Evolutionary conservation across 306 rosid genomes (phyloP), one percentile per base, ranked within the genome.

Genomic region (Rubus idaeus): DNA sequence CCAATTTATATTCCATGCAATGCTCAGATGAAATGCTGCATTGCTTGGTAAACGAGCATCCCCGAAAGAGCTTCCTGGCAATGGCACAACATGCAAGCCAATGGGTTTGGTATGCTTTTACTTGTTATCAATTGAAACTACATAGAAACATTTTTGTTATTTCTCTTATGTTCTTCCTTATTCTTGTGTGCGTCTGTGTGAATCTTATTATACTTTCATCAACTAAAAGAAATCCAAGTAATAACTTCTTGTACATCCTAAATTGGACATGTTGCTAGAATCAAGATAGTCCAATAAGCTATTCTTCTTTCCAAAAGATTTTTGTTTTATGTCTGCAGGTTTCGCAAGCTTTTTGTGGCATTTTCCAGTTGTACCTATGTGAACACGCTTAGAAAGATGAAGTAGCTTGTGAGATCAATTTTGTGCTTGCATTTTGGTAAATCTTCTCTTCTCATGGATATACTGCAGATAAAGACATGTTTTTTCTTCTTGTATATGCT

Each of bases 11-110:
- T 76, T 75, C 85, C 70, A 86, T 75, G 88, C 75, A 70, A 66
- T 66, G 71, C 74, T 73, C 92, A 66, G 80, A 84, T 70, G 88
- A 80, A 82, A 72, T 39, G 78, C 70, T 78, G 80, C 91, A 85
- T 73, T 95, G 90, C 91, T 79, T 92, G 86, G 73, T 81, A 66
- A 90, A 90, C 65, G 92, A 88, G 75, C 84, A 82, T 60, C 86
- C 90, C 6, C 78, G 58, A 11, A 86, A 88, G 81, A 95, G 93
- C 86, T 84, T 86, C 80, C 81, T 55, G 0, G 98, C 96, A 8
- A 95, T 92, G 96, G 90, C 97, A 51, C 96, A 88, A 71, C 97
- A 92, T 82, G 69, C 91, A 50, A 95, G 97, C 87, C 96, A 92
- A 79, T 95, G 97, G 98, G 90, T 89, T 61, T 92, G 98, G 98